These are phyloP conservation scores for Saccharomyces cerevisiae DNA, from an alignment of 805 yeast genomes.

Conservation along the genomic window DNA sequence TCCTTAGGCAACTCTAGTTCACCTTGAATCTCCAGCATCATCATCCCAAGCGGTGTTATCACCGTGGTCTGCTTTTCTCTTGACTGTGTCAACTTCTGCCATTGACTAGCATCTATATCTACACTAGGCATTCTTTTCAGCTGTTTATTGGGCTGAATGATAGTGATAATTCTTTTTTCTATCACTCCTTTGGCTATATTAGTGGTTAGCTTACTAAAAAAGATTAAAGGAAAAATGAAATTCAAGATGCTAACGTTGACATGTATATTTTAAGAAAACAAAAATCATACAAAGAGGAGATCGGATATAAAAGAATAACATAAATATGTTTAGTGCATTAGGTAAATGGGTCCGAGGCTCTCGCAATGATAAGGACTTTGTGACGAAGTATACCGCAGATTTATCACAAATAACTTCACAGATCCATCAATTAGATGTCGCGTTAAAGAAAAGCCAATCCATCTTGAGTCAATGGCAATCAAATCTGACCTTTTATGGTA, in stretches of 20 bases:
- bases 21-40: conserved; percentile 66
- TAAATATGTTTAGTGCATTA: conserved; percentile 12
- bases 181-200: neutral
- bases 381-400: conserved; percentile 25
- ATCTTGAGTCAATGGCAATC: conserved; percentile 12
- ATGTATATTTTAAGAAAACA: neutral
- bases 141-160: neutral
- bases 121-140: conserved; percentile 22
- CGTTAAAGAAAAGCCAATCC: conserved; percentile 14
- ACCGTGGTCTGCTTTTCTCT: conserved; percentile 13
- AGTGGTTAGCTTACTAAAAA: neutral
- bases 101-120: conserved; percentile 16
- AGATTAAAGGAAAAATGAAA: neutral
- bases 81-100: conserved; percentile 14
- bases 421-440: conserved; percentile 23
- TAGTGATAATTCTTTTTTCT: neutral
- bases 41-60: conserved; percentile 46
- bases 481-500: conserved; percentile 16
- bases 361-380: conserved; percentile 12
- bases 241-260: neutral
- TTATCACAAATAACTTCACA: conserved; percentile 21
- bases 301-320: neutral
- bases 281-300: neutral
- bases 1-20: conserved; percentile 42
- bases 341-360: conserved; percentile 5